Evolutionary conservation across 495 filamentous ascomycete genomes (phyloP), one percentile per base, ranked within the genome.

Genomic region (Penicillium simplicissimum): DNA sequence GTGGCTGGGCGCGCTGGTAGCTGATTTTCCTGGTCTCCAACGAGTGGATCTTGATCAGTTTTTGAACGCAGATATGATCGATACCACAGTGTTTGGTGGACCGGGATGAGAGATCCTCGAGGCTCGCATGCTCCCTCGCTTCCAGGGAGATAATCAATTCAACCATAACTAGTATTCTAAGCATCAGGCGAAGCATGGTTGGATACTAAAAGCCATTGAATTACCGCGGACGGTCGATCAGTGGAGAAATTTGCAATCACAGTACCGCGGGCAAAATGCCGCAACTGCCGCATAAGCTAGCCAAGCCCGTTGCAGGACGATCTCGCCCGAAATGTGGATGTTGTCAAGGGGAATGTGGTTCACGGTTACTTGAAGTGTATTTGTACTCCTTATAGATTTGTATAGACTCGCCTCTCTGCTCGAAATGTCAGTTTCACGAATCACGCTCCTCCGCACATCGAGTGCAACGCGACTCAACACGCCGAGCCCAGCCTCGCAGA

Each of bases 1-100:
- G 0, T 78, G 74, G 73, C 62, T 79, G 14, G 74, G 73, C 9
- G 74, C 68, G 3, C 55, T 76, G 36, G 71, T 78, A n/a, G 67
- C 75, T n/a, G 75, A 77, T 57, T 60, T 79, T 34, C 74, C 76
- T 28, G 71, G 67, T 10, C 55, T 79, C 38, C 73, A 73, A 49
- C 66, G 70, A 9, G 45, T 76, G 43, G 75, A 79, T 57, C 58
- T 79, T 17, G 70, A 72, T 40, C 65, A 75, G 19, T 77, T 75
- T 43, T 42, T 77, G 11, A 66, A 71, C 52, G 43, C 66, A 8
- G 69, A 74, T 58, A 67, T 73, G 69, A 68, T 71, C 35, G 62
- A 65, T 61, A 10, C 33, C 23, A 59, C 45, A 15, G 52, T 69
- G 40, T 33, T 64, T 2, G 34, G 45, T 38, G 60, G 49, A 8